Base-by-base conservation (phyloP, 2,329 filamentous ascomycete species). In the Neodidymelliopsis sp. region DNA sequence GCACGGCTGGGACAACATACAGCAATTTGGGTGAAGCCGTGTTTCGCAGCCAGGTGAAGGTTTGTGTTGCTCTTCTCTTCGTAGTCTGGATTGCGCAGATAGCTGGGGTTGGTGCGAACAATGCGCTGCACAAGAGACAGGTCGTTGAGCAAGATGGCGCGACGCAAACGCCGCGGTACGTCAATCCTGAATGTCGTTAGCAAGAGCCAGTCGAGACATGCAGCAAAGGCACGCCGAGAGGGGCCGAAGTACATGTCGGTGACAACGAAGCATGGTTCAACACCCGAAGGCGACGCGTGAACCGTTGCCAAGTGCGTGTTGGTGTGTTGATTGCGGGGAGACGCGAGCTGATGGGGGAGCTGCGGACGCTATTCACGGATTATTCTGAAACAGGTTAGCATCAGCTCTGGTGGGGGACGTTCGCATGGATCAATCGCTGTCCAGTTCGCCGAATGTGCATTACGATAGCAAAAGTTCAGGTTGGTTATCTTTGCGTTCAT, bases 1-100 rank as follows among this genome's bases (percentile, higher is more conserved):
- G 46, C 34, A 37, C 3, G 18, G 13, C 8, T 7, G 10, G 23
- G 10, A 15, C 9, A 4, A 62, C 74, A 39, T 68, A 77, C 74
- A 68, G 84, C 87, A 60, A 94, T 87, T 35, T 85, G 76, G 6
- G 84, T 77, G 67, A 87, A 83, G 41, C 90, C 91, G 47, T 91
- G 79, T 6, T 83, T 84, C 9, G 89, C 88, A 31, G 91, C 89
- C 2, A 96, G 81, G 71, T 96, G 91, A 28, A 96, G 81, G 56
- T 85, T 91, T 2, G 90, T 93, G 75, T 95, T 94, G 70, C 88
- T 89, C 59, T 90, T 85, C 54, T 85, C 80, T 4, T 84, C 83
- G 61, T 84, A 82, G 72, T 96, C 90, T 2, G 91, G 90, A 67
- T 96, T 96, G 65, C 87, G 86, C 20, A 96, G 79, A 55, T 88